Evolutionary conservation across 2,329 filamentous ascomycete species (phyloP), one percentile per base, ranked within the genome.

Genomic region (Epichloe sibirici): DNA sequence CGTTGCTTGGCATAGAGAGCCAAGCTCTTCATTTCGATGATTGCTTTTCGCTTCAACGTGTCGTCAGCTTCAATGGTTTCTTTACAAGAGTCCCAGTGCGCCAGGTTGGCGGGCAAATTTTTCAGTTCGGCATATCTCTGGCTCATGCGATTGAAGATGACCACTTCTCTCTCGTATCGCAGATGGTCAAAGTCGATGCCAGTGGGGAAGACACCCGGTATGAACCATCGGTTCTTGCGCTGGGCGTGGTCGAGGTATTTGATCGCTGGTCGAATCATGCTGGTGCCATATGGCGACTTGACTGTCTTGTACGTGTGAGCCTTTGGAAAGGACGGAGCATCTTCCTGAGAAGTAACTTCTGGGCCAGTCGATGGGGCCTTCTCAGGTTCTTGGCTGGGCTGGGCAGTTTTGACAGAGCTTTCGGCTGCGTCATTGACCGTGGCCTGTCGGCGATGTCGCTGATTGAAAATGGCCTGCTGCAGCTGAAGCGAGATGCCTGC

Each of bases 11-110:
- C 83, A 50, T 95, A 83, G n/a, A 96, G 72, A 48, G 83, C 83
- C 38, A 97, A 76, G 65, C 88, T 87, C 75, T 96, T 97, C 74
- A 94, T 89, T 72, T 98, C 93, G 54, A 98, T 96, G 58, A 96
- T 77, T 25, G 90, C 88, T 67, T 91, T 90, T 50, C 90, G 73
- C 73, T 95, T 97, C 48, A 95, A 71, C 1, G 83, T 82, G 59
- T 94, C 88, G 59, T 96, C 89, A 23, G 85, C 78, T 25, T 83
- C 81, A 2, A 79, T 76, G 64, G 58, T 65, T 31, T 85, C 79
- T 54, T 88, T 85, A 8, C 82, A 82, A 0, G 85, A 82, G 62
- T 97, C 89, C 86, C 90, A 94, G 48, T 88, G 86, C 34, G 85
- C 88, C 48, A 96, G 75, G 63, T 95, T 95, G 37, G 87, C 89